Percentiles rank a stretch among this genome's conserved stretches.
phyloP scores from a whole-genome alignment of 148 eudicot species.

The Drosera capensis region DNA sequence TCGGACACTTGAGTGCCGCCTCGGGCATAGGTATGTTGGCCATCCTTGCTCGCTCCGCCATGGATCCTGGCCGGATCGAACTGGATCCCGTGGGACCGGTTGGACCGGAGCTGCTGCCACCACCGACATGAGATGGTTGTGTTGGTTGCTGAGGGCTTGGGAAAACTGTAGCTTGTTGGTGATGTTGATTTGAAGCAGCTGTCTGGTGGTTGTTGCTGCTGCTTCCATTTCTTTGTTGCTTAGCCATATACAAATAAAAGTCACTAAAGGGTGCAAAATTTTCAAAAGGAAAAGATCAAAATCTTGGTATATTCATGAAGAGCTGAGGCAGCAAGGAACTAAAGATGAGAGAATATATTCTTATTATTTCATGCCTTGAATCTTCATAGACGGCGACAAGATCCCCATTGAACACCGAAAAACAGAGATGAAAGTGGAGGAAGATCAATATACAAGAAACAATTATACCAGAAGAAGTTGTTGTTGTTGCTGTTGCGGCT shows the following conservation, averaged over 20 bases:
- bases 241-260: too few species aligned
- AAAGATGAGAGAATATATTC: slow-evolving; percentile 27
- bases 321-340: slow-evolving; percentile 7
- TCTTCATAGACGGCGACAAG: too few species aligned
- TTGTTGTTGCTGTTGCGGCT: too few species aligned
- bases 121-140: slow-evolving; percentile 9
- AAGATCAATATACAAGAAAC: too few species aligned
- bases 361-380: slow-evolving; percentile 4
- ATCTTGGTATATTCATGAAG: slow-evolving; percentile 34
- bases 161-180: too few species aligned
- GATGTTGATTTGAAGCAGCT: slow-evolving; percentile 11
- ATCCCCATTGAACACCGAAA: too few species aligned
- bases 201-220: slow-evolving; percentile 26
- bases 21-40: slow-evolving; percentile 65
- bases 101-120: slow-evolving; percentile 6
- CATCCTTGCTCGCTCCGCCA: slow-evolving; percentile 52
- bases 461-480: too few species aligned
- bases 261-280: not conserved
- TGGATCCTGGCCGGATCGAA: slow-evolving; percentile 51
- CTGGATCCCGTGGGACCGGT: slow-evolving; percentile 11
- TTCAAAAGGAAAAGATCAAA: slow-evolving; percentile 10
- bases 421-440: too few species aligned
- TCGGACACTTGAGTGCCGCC: slow-evolving; percentile 41
- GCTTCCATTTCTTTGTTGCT: too few species aligned
- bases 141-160: slow-evolving; percentile 10